Conservation (phyloP, 1,284 basidiomycete genomes). For the Singerocomus inundabilis region DNA sequence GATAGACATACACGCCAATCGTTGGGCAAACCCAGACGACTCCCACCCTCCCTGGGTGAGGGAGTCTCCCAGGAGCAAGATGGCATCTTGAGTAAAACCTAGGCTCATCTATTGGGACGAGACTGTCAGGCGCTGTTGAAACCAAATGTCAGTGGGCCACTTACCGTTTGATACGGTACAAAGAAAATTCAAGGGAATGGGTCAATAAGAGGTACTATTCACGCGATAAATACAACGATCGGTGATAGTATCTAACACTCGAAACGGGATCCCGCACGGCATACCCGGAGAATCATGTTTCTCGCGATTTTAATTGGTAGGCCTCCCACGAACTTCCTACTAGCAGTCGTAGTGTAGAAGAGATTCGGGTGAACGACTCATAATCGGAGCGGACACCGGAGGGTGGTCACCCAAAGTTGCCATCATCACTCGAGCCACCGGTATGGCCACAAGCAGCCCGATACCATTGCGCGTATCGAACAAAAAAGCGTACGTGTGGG, state of each 20-base stretch:
- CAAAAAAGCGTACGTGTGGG: constrained; percentile 74
- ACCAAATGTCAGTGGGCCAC: not conserved
- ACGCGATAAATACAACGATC: not conserved
- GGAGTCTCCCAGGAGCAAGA: constrained; percentile 78
- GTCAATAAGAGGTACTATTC: not conserved
- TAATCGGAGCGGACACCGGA: constrained; percentile 19
- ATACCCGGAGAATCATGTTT: not conserved
- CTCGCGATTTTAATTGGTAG: not conserved
- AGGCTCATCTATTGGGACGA: constrained; percentile 44
- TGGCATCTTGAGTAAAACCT: constrained; percentile 54
- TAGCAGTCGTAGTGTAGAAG: too few species aligned
- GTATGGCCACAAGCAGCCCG: constrained; percentile 19
- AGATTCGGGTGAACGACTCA: too few species aligned
- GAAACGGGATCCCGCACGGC: not conserved
- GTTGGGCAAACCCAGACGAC: constrained; percentile 57
- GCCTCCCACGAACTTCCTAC: too few species aligned
- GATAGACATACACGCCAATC: constrained; percentile 55
- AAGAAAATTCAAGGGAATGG: not conserved
- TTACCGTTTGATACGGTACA: constrained; percentile 1
- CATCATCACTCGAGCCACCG: not conserved
- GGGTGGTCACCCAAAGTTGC: too few species aligned
- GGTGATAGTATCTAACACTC: constrained; percentile 8
- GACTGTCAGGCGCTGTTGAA: not conserved
- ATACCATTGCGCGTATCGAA: constrained; percentile 63
- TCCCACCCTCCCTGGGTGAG: constrained; percentile 68